phyloP scores from a whole-genome alignment of 2,329 filamentous ascomycete species.

The Malbranchea zuffiana region DNA sequence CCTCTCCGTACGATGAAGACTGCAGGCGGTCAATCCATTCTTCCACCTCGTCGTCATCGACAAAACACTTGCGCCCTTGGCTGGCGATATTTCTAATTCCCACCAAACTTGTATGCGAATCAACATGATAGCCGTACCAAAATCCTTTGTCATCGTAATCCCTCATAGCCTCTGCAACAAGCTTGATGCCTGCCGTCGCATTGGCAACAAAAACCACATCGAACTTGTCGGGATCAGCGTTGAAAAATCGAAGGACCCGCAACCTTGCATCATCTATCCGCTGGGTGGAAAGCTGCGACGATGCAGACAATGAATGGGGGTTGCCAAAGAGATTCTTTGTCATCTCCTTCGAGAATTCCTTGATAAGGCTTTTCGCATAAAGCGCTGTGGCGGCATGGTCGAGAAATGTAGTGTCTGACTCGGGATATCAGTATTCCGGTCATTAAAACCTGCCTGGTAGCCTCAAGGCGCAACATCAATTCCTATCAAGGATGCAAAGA shows the following conservation, averaged over 20 bases:
- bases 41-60: conserved; percentile 51
- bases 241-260: conserved; percentile 62
- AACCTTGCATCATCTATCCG: conserved; percentile 67
- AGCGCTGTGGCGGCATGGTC: conserved; percentile 93
- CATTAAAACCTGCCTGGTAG: no score
- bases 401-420: conserved; percentile 62
- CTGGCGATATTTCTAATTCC: conserved; percentile 64
- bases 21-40: conserved; percentile 47
- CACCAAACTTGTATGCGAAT: conserved; percentile 77
- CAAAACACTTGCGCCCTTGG: conserved; percentile 52
- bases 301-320: conserved; percentile 73
- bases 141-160: conserved; percentile 56
- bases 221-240: conserved; percentile 68
- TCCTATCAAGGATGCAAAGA: neutral
- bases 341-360: conserved; percentile 69
- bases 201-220: conserved; percentile 89
- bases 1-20: conserved; percentile 9
- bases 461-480: conserved; percentile 1
- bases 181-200: conserved; percentile 79
- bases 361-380: conserved; percentile 69
- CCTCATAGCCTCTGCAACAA: conserved; percentile 68
- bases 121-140: conserved; percentile 69
- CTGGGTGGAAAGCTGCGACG: conserved; percentile 65
- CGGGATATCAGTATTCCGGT: neutral
- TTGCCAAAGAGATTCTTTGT: conserved; percentile 74